phyloP scores from a whole-genome alignment of 176 grass and related monocot genomes.

The sorghum (Sorghum bicolor) region DNA sequence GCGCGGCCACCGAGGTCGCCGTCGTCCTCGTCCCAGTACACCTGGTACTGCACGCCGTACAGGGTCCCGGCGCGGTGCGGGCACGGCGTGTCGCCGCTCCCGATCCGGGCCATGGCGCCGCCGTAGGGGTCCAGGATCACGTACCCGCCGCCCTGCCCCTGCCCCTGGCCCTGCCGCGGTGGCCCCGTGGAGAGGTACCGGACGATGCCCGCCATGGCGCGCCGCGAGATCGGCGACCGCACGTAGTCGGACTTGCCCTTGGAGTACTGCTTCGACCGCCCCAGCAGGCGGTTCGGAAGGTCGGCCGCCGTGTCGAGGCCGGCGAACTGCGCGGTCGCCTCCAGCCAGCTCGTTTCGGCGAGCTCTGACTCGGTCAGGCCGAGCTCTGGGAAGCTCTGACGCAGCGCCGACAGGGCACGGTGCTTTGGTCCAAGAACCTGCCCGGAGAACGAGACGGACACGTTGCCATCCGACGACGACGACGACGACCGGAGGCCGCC shows the following conservation, averaged over 20 bases:
- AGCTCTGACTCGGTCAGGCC: conserved; percentile 12
- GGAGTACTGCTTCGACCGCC: background rate
- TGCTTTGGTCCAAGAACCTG: conserved; percentile 31
- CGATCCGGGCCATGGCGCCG: conserved; percentile 43
- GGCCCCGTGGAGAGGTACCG: conserved; percentile 21
- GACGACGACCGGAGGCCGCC: background rate
- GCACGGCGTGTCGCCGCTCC: conserved; percentile 28
- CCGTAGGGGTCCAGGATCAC: conserved; percentile 65
- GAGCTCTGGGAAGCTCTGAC: conserved; percentile 41
- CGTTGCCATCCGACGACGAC: background rate
- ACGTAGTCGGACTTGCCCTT: conserved; percentile 77
- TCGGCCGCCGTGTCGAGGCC: conserved; percentile 8
- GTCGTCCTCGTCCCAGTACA: conserved; percentile 14
- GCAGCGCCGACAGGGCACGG: background rate
- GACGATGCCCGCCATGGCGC: conserved; percentile 3
- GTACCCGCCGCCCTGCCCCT: background rate
- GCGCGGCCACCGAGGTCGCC: background rate
- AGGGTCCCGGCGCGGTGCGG: conserved; percentile 50
- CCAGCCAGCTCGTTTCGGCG: conserved; percentile 53
- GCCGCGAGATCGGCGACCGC: conserved; percentile 5
- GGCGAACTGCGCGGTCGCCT: conserved; percentile 43
- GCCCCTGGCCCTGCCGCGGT: background rate
- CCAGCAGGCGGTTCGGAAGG: background rate
- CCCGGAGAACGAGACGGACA: conserved; percentile 40
- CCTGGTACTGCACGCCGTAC: conserved; percentile 55